Conservation (phyloP, 352 stramenopile genomes). For the Globisporangium camurandrum region DNA sequence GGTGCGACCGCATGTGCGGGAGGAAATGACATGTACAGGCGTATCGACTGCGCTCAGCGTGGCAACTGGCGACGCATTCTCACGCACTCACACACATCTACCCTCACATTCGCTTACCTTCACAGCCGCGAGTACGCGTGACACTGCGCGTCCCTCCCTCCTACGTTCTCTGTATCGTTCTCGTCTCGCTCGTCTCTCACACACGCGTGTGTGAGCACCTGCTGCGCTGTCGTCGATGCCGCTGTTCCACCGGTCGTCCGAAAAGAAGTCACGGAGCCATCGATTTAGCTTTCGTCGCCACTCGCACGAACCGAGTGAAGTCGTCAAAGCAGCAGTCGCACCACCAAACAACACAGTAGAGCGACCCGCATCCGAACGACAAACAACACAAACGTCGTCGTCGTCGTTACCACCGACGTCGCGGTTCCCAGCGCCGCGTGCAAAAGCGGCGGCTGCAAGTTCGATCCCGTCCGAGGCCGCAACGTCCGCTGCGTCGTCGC, state of each 20-base stretch:
- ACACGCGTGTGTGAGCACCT: too few relatives aligned
- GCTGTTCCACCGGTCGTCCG: slow-evolving; percentile 53
- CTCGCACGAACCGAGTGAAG: slow-evolving; percentile 20
- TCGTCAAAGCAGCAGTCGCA: background rate
- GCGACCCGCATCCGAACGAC: slow-evolving; percentile 1
- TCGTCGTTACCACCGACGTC: background rate
- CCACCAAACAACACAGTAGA: background rate
- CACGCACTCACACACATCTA: too few relatives aligned
- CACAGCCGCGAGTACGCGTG: too few relatives aligned
- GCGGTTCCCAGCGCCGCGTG: slow-evolving; percentile 2
- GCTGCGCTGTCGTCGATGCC: slow-evolving; percentile 24
- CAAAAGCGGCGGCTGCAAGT: slow-evolving; percentile 10
- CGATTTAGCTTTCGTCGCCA: slow-evolving; percentile 70
- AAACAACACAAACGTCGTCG: background rate
- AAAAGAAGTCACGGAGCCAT: slow-evolving; percentile 38
- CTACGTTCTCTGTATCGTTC: background rate
- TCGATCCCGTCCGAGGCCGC: slow-evolving; percentile 18
- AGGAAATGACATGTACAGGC: too few relatives aligned
- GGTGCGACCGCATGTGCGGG: too few relatives aligned
- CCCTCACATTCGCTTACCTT: too few relatives aligned
- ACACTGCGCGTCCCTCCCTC: too few relatives aligned
- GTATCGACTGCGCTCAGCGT: too few relatives aligned
- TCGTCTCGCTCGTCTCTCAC: background rate
- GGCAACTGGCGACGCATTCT: too few relatives aligned
- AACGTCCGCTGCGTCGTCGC: slow-evolving; percentile 42